Percentiles rank a stretch among this genome's conserved stretches.
Conservation (phyloP, 495 filamentous ascomycete genomes). For the Achaetomiella virescens region DNA sequence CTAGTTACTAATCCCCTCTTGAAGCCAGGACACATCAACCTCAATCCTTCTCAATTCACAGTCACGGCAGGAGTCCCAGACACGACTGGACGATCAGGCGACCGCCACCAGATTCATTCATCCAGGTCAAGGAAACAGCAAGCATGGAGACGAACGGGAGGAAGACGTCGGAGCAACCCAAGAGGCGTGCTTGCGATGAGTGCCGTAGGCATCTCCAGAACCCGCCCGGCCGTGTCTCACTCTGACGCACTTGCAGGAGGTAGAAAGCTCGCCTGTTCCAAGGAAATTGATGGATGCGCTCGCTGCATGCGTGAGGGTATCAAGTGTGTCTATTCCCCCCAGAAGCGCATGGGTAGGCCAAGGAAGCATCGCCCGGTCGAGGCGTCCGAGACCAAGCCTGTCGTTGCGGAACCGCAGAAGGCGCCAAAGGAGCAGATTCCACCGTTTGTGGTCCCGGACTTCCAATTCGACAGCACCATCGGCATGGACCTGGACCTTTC, state of each 20-base stretch:
- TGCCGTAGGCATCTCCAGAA: constrained; percentile 46
- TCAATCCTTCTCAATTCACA: too few relatives aligned
- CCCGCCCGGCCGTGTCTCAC: not conserved
- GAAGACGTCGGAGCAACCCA: constrained; percentile 20
- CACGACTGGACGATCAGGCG: too few relatives aligned
- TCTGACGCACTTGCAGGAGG: constrained; percentile 35
- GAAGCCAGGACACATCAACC: too few relatives aligned
- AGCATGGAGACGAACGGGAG: constrained; percentile 3
- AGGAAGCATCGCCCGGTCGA: constrained; percentile 48
- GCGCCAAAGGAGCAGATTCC: not conserved
- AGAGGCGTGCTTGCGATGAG: constrained; percentile 56
- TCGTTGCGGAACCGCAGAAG: not conserved
- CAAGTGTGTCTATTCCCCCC: constrained; percentile 51
- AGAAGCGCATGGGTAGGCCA: constrained; percentile 59
- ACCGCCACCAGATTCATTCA: not conserved
- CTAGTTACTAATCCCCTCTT: too few relatives aligned
- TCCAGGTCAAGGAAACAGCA: too few relatives aligned
- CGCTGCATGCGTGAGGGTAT: constrained; percentile 51
- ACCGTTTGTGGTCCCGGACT: constrained; percentile 12
- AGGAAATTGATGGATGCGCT: constrained; percentile 49
- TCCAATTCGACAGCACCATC: constrained; percentile 21
- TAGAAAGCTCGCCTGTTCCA: constrained; percentile 57
- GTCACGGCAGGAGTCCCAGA: too few relatives aligned
- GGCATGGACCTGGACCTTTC: constrained; percentile 30
- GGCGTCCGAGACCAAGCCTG: not conserved